Conservation (phyloP, 257 asterid genomes). For the Scutellaria barbata region DNA sequence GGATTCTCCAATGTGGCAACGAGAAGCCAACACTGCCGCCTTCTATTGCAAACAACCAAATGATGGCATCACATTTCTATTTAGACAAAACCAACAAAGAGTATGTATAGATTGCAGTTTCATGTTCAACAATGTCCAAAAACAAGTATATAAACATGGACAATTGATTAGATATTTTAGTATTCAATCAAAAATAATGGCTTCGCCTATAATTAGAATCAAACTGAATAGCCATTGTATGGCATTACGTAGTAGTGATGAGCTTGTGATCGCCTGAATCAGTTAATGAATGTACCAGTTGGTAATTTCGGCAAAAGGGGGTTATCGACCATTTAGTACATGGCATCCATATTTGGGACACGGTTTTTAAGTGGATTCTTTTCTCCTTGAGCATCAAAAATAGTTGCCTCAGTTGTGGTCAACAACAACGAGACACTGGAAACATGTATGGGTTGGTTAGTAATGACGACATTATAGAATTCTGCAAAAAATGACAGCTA, state of each 20-base stretch:
- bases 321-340: constrained; percentile 35
- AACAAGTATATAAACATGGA: background rate
- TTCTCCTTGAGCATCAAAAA: constrained; percentile 61
- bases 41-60: too few relatives aligned
- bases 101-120: too few relatives aligned
- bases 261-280: background rate
- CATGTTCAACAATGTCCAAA: background rate
- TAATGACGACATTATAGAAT: background rate
- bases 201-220: background rate
- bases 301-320: background rate
- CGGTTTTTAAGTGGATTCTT: constrained; percentile 56
- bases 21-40: too few relatives aligned
- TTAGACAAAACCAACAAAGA: too few relatives aligned
- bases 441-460: constrained; percentile 18
- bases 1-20: too few relatives aligned
- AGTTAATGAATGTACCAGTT: background rate
- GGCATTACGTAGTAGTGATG: constrained; percentile 12
- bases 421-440: constrained; percentile 69
- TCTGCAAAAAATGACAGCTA: background rate
- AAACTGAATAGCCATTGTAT: background rate
- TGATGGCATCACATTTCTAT: too few relatives aligned
- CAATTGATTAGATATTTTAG: background rate
- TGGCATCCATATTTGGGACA: constrained; percentile 60
- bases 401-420: constrained; percentile 73
- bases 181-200: background rate